Evolutionary conservation across 331 rosid species (phyloP).

Genomic region (Dryas integrifolia): DNA sequence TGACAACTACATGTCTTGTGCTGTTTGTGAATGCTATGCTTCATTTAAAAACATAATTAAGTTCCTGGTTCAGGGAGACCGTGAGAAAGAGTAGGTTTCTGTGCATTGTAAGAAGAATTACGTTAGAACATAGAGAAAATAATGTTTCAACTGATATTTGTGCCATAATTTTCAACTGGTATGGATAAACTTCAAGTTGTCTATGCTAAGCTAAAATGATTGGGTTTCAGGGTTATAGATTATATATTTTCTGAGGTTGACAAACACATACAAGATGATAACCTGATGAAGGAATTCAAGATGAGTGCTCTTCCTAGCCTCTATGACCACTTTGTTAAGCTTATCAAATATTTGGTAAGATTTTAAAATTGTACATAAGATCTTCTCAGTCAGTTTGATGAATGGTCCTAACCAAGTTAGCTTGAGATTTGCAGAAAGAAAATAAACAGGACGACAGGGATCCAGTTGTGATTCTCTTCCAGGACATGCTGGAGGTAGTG

Average conservation of each 20-base stretch:
- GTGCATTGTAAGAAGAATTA: neutral
- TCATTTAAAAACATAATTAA: conserved; percentile 81
- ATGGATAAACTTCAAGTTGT: neutral
- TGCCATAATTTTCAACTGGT: neutral
- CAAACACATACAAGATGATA: conserved; percentile 30
- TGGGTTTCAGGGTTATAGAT: conserved; percentile 62
- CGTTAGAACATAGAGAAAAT: neutral
- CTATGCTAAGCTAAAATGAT: conserved; percentile 1
- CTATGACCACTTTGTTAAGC: conserved; percentile 63
- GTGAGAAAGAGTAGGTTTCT: conserved; percentile 65
- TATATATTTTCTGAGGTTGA: conserved; percentile 70
- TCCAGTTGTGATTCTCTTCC: conserved; percentile 84
- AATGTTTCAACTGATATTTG: neutral
- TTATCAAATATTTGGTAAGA: conserved; percentile 69
- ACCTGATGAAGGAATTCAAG: conserved; percentile 49
- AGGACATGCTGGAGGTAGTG: conserved; percentile 95
- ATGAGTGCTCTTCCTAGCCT: conserved; percentile 97
- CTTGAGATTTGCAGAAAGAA: conserved; percentile 49
- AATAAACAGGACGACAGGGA: conserved; percentile 76
- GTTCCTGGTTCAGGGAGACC: conserved; percentile 68
- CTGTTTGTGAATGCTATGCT: conserved; percentile 95
- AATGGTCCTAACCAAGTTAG: conserved; percentile 16
- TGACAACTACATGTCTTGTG: conserved; percentile 85
- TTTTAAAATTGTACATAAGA: neutral
- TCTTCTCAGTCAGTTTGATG: conserved; percentile 15